Percentiles rank a stretch among this genome's conserved stretches.
Evolutionary conservation across 2,329 filamentous ascomycete species (phyloP).

Genomic region (Hypoxylon sp.): DNA sequence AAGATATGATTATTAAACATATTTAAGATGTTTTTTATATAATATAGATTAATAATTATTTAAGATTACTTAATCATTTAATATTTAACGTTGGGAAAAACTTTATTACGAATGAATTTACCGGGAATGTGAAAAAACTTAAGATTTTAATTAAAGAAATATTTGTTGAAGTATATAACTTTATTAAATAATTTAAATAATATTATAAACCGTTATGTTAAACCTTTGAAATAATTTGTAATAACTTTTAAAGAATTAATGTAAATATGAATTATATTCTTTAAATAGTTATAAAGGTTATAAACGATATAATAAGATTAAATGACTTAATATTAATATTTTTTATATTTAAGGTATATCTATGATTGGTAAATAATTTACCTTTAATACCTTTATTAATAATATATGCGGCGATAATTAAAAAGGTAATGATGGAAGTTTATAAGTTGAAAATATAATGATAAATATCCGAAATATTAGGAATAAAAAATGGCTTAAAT

Average conservation of each 20-base stretch:
- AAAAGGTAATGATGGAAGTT: not conserved
- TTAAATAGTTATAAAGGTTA: constrained; percentile 12
- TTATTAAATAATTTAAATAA: no score
- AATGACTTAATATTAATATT: constrained; percentile 11
- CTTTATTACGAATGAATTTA: not conserved
- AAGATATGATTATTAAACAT: not conserved
- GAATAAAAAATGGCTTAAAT: not conserved
- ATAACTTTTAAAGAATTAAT: no score
- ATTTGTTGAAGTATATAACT: not conserved
- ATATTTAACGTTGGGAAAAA: not conserved
- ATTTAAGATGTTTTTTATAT: not conserved
- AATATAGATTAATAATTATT: not conserved
- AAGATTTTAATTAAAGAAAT: not conserved
- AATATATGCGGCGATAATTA: not conserved
- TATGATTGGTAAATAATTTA: not conserved
- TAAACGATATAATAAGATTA: constrained; percentile 15
- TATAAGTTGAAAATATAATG: no score
- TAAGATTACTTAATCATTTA: not conserved
- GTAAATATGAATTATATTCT: not conserved
- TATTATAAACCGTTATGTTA: no score
- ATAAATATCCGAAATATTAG: not conserved
- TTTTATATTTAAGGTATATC: constrained; percentile 1
- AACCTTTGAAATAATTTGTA: no score
- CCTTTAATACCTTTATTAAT: not conserved
- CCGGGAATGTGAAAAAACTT: not conserved